These are phyloP conservation scores for Xylariomycetidae sp. DNA, from an alignment of 2,329 filamentous ascomycete species.

Conservation along the genomic window DNA sequence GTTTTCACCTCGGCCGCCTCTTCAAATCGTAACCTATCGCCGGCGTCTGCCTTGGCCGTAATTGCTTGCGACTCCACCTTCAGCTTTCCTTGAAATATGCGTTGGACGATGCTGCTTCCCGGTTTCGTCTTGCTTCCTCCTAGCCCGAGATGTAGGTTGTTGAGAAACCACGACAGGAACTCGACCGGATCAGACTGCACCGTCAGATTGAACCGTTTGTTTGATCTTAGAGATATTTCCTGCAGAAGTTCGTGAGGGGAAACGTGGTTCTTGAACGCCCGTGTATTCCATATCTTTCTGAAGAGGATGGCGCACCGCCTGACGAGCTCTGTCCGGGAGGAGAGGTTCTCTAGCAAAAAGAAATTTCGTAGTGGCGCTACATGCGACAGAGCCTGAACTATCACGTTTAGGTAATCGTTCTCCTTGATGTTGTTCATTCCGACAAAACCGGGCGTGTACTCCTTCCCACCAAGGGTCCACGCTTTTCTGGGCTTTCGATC, in stretches of 20 bases:
- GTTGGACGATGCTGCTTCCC: constrained; percentile 80
- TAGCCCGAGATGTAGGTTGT: constrained; percentile 86
- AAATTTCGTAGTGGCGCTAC: constrained; percentile 86
- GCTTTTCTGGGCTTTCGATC: constrained; percentile 62
- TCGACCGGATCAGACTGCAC: constrained; percentile 93
- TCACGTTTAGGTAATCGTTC: constrained; percentile 96
- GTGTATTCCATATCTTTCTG: constrained; percentile 96
- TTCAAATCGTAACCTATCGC: constrained; percentile 87
- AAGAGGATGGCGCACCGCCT: constrained; percentile 85
- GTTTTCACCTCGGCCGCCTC: constrained; percentile 79
- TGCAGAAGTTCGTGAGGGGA: constrained; percentile 96
- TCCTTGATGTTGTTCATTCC: constrained; percentile 99
- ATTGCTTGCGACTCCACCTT: constrained; percentile 93
- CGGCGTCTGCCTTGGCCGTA: constrained; percentile 81
- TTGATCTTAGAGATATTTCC: constrained; percentile 84
- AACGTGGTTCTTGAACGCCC: constrained; percentile 93
- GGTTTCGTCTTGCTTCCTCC: constrained; percentile 87
- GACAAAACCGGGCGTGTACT: constrained; percentile 90
- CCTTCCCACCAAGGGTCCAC: constrained; percentile 76
- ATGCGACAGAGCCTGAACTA: constrained; percentile 87
- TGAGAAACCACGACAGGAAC: constrained; percentile 95
- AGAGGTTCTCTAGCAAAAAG: constrained; percentile 81
- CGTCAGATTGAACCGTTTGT: constrained; percentile 87
- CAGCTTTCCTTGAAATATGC: constrained; percentile 87
- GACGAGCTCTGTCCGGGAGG: constrained; percentile 69